Evolutionary conservation across 2,329 filamentous ascomycete genomes (phyloP).

Genomic region (Trichoderma harzianum): DNA sequence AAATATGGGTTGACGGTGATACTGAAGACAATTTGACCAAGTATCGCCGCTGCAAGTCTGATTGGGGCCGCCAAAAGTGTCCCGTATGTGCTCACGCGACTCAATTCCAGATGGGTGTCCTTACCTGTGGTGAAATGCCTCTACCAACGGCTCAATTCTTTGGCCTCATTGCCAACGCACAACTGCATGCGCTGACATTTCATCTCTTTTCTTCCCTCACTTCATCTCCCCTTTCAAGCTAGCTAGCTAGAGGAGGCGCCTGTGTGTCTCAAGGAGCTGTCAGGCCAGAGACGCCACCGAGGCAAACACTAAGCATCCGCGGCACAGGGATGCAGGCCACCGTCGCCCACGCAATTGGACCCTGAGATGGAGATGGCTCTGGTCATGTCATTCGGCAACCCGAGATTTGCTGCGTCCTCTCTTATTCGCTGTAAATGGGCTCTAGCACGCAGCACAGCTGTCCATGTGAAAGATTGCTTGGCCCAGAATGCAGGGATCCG

Average conservation of each 20-base stretch:
- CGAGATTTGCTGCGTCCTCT: not conserved
- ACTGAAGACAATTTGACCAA: not conserved
- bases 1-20: not conserved
- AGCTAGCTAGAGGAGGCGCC: not conserved
- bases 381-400: not conserved
- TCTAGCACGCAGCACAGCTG: not conserved
- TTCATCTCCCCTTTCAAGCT: not conserved
- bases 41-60: not conserved
- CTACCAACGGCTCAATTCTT: not conserved
- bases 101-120: not conserved
- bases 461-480: not conserved
- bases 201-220: not conserved
- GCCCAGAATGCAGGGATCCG: not conserved
- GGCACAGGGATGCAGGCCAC: conserved; percentile 2
- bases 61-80: not conserved
- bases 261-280: not conserved
- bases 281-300: not conserved
- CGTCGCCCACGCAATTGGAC: conserved; percentile 1
- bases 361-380: not conserved
- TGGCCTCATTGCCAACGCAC: not conserved
- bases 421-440: not conserved
- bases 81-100: not conserved
- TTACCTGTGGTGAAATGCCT: not conserved
- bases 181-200: not conserved
- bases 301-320: conserved; percentile 1